Percentiles rank a stretch among this genome's conserved stretches.
phyloP scores from a whole-genome alignment of 2,329 filamentous ascomycete genomes.

The Fusarium sp. region DNA sequence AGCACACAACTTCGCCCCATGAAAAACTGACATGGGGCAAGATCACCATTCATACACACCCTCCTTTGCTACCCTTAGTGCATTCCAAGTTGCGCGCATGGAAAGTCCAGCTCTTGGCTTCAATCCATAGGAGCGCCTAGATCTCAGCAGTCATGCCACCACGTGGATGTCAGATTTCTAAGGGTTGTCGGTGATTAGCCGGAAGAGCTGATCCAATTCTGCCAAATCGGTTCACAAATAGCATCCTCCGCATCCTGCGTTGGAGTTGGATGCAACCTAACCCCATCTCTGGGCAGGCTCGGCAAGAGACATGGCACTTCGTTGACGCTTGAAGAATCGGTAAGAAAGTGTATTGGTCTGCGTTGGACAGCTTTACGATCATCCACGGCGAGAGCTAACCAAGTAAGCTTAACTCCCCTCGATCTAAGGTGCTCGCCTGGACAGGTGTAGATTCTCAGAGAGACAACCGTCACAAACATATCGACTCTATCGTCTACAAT shows the following conservation, averaged over 20 bases:
- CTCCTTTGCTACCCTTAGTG: not conserved
- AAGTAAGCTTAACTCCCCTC: not conserved
- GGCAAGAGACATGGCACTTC: not conserved
- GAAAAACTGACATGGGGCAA: accelerated
- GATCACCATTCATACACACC: accelerated
- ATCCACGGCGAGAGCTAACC: not conserved
- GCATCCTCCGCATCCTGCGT: not conserved
- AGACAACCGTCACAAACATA: no score
- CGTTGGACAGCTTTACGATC: not conserved
- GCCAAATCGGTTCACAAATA: not conserved
- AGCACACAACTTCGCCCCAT: accelerated
- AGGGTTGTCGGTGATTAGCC: not conserved
- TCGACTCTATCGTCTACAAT: no score
- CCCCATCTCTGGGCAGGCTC: not conserved
- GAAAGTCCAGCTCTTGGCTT: not conserved
- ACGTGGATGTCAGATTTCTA: not conserved
- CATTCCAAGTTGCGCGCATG: not conserved
- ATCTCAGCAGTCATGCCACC: not conserved
- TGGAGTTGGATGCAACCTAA: not conserved
- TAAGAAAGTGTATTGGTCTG: accelerated
- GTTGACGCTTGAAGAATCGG: not conserved
- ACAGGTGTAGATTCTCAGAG: no score
- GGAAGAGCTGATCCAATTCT: not conserved
- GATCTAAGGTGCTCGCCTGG: not conserved
- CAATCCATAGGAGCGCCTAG: not conserved